phyloP scores from a whole-genome alignment of 1,139 yeast genomes.

The Candida albicans region DNA sequence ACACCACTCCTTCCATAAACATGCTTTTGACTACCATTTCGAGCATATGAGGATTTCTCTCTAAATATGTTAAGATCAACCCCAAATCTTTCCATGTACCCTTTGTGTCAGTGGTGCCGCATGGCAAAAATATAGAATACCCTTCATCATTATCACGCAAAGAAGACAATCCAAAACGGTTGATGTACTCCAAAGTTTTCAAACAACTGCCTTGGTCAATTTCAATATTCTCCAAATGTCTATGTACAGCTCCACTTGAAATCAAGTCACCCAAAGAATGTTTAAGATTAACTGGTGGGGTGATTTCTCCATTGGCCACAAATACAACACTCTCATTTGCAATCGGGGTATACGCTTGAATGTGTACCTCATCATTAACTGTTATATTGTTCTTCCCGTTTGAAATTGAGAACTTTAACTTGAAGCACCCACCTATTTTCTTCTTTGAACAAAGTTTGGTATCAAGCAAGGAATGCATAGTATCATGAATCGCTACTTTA shows the following conservation, averaged over 20 bases:
- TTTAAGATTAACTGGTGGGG: constrained; percentile 37
- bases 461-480: constrained; percentile 22
- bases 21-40: constrained; percentile 53
- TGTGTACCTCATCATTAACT: constrained; percentile 40
- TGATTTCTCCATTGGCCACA: constrained; percentile 56
- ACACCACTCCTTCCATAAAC: constrained; percentile 63
- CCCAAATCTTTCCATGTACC: constrained; percentile 67
- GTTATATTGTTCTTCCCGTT: constrained; percentile 36
- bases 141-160: constrained; percentile 57
- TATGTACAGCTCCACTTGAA: constrained; percentile 33
- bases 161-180: constrained; percentile 28
- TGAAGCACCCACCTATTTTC: constrained; percentile 43
- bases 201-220: constrained; percentile 41
- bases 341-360: constrained; percentile 48
- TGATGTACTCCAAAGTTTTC: constrained; percentile 35
- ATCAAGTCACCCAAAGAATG: constrained; percentile 39
- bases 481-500: constrained; percentile 24
- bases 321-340: constrained; percentile 60
- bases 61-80: constrained; percentile 59
- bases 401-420: constrained; percentile 43
- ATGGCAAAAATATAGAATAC: constrained; percentile 78
- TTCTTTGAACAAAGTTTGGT: constrained; percentile 37
- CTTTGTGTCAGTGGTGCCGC: constrained; percentile 35
- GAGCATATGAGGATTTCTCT: constrained; percentile 51
- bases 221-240: constrained; percentile 31